Evolutionary conservation across 2,329 filamentous ascomycete genomes (phyloP).

Genomic region (Fusarium sp.): DNA sequence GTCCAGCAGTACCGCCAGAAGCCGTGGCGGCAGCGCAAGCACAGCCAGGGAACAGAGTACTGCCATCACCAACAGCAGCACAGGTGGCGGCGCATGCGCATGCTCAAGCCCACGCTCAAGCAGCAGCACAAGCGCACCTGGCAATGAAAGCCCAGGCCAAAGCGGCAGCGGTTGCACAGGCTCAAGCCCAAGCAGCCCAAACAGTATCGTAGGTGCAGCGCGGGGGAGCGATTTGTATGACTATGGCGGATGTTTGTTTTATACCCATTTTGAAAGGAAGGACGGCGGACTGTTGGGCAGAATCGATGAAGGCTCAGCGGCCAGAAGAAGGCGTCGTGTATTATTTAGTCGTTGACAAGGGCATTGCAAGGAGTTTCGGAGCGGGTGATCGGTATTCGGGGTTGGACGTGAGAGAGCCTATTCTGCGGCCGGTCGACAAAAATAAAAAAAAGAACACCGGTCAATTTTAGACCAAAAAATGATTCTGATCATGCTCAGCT

Average conservation of each 20-base stretch:
- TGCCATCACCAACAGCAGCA: constrained; percentile 42
- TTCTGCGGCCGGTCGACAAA: constrained; percentile 40
- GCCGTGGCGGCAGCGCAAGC: constrained; percentile 39
- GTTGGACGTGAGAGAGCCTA: constrained; percentile 42
- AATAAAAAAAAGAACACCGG: constrained; percentile 37
- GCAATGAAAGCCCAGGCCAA: constrained; percentile 41
- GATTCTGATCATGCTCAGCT: neutral
- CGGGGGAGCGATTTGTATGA: constrained; percentile 38
- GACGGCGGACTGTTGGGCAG: constrained; percentile 19
- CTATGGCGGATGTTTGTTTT: constrained; percentile 42
- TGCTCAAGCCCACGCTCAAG: constrained; percentile 43
- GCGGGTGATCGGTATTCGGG: constrained; percentile 42
- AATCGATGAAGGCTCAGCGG: constrained; percentile 2
- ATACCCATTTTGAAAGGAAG: constrained; percentile 41
- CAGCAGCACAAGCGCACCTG: constrained; percentile 45
- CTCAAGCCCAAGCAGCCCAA: constrained; percentile 35
- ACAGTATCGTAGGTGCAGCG: constrained; percentile 20
- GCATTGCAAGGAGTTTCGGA: constrained; percentile 54
- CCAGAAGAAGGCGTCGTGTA: constrained; percentile 24
- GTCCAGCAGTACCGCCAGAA: constrained; percentile 49
- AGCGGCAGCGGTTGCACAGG: constrained; percentile 35
- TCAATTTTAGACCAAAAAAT: constrained; percentile 31
- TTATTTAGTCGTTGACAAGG: constrained; percentile 44
- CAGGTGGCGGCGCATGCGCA: constrained; percentile 42
- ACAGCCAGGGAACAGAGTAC: constrained; percentile 37